Base-by-base conservation (phyloP, 2,329 filamentous ascomycete genomes). In the Pyrenophora graminea region DNA sequence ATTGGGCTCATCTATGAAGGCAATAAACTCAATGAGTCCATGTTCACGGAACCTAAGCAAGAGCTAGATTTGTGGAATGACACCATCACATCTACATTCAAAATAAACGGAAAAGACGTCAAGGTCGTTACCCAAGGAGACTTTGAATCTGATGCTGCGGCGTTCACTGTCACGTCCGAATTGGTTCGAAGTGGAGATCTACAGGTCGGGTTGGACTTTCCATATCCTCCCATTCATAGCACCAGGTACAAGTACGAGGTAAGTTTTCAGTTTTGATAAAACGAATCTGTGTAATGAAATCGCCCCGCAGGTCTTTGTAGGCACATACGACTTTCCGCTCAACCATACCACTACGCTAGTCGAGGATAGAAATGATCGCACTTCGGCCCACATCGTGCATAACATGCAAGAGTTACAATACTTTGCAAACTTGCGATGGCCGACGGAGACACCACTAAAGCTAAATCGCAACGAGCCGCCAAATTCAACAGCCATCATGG, bases 161-260 rank as follows among this genome's bases (percentile, higher is more conserved):
- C 74, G 0, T 67, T 82, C 33, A 63, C 64, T 4, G 60, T 81
- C 13, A 63, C 75, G n/a, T 80, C 77, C 0, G 61, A 70, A 1
- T 69, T 81, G 2, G 51, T 82, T 3, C 57, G 53, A 3, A 55
- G 56, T 1, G 74, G 71, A 0, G 60, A 63, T 15, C 58, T 82
- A 9, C 72, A 75, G 1, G 57, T 82, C 6, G 81, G 80, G 56
- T 73, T 82, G 48, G 79, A 82, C 42, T 82, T 80, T 48, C 80
- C 80, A 3, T 76, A 78, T 32, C 70, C 79, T 12, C 77, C 75
- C 10, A 63, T 64, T 17, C 67, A 66, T 25, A 55, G 55, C 1
- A 66, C 59, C 9, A 27, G 46, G 9, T 67, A 64, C 40, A 66
- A 67, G 42, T 67, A 67, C 15, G 64, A 67, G 50, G 60, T 62